Percentiles rank a stretch among this genome's conserved stretches.
These are phyloP conservation scores for Rhodamnia rubescens DNA, from an alignment of 345 rosid genomes.

Conservation along the genomic window DNA sequence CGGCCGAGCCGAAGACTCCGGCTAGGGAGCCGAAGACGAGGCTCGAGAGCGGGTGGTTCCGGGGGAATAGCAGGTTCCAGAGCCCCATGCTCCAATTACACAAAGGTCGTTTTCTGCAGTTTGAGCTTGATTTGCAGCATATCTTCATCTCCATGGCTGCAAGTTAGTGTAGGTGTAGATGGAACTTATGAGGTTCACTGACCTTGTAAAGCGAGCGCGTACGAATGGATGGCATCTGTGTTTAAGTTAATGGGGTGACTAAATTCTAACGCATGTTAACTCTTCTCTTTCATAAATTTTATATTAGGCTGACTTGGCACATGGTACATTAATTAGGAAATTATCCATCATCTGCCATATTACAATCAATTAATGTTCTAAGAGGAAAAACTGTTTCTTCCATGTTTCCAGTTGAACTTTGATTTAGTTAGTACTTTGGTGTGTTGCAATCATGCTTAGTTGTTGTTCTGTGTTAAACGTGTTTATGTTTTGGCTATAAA, in stretches of 20 bases:
- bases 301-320: background rate
- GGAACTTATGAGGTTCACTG: background rate
- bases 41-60: conserved; percentile 66
- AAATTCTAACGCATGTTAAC: background rate
- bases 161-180: background rate
- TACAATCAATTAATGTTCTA: background rate
- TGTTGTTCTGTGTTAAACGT: background rate
- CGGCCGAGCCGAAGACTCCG: conserved; percentile 24
- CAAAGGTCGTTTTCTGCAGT: conserved; percentile 33
- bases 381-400: background rate
- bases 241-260: background rate
- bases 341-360: background rate
- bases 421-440: background rate
- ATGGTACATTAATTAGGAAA: background rate
- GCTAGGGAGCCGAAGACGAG: conserved; percentile 10
- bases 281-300: background rate
- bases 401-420: background rate
- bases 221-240: background rate
- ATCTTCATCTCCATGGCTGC: background rate
- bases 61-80: conserved; percentile 46
- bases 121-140: background rate
- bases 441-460: background rate
- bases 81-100: conserved; percentile 94
- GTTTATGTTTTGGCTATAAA: background rate
- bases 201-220: background rate